Evolutionary conservation across 805 yeast genomes (phyloP).

Genomic region (Candida loeiensis): DNA sequence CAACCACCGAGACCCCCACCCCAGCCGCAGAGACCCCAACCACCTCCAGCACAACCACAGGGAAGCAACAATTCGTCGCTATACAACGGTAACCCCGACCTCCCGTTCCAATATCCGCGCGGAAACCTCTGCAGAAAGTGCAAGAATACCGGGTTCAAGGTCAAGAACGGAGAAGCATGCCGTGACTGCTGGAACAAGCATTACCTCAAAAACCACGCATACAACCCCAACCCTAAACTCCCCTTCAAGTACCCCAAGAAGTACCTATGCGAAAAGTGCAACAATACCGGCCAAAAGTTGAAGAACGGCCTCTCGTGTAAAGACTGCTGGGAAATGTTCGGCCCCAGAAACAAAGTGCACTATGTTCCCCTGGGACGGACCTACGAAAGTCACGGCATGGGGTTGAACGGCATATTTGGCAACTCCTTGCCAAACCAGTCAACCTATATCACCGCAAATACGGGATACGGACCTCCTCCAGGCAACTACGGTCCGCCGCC

Average conservation of each 20-base stretch:
- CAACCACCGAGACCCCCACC: constrained; percentile 10
- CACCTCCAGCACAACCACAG: constrained; percentile 9
- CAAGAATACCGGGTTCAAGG: constrained; percentile 33
- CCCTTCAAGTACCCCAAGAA: constrained; percentile 68
- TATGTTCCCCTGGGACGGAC: constrained; percentile 3
- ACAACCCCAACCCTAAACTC: constrained; percentile 46
- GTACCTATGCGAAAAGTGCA: constrained; percentile 63
- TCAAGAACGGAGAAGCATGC: constrained; percentile 24
- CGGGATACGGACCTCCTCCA: constrained; percentile 5
- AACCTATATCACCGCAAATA: neutral
- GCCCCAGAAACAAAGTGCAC: constrained; percentile 35
- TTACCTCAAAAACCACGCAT: constrained; percentile 28
- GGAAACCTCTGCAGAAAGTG: constrained; percentile 33
- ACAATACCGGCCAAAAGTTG: constrained; percentile 65
- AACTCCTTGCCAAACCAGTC: constrained; percentile 2
- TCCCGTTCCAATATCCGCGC: constrained; percentile 30
- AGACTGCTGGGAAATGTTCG: constrained; percentile 66
- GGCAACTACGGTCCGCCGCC: constrained; percentile 4
- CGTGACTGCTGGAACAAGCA: constrained; percentile 28
- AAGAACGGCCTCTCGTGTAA: constrained; percentile 66
- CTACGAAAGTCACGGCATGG: constrained; percentile 9
- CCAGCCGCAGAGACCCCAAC: constrained; percentile 6
- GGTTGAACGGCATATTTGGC: constrained; percentile 5
- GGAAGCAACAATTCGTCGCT: constrained; percentile 9
- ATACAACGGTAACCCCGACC: constrained; percentile 12